Base-by-base conservation (phyloP, 176 grass and related monocot species). In the Carex pumila region DNA sequence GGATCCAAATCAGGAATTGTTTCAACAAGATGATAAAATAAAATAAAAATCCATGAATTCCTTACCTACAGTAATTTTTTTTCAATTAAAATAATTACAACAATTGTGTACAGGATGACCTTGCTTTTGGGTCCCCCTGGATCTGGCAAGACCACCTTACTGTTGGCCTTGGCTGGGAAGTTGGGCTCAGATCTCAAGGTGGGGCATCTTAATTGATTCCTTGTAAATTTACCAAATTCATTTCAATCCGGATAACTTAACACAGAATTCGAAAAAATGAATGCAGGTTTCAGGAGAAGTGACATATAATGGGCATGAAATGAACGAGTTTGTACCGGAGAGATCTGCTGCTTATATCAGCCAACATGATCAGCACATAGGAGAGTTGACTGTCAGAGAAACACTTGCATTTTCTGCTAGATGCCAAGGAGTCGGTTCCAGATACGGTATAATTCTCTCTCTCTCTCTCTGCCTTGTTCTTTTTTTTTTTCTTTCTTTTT, bases 311-410 rank as follows among this genome's bases (percentile, higher is more conserved):
- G 92, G 95, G 0, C 92, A 95, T 45, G 88, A 61, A n/a, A 91
- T 98, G 92, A 68, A 84, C 3, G 95, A 98, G 68, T 95, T 98
- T 68, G 92, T 98, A 56, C 91, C 92, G 0, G 78, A 98, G 84
- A 91, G 92, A 79, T 93, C 95, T 5, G 89, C 95, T 0, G 91
- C 92, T 0, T 98, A 98, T 71, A 98, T 98, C 74, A 94, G 95
- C 82, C 92, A 98, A 58, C 87, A 93, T 65, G 95, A 98, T 79
- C 91, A 95, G 37, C 92, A 98, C 86, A 90, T 93, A 5, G 92
- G 91, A 61, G 92, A 98, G 89, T 90, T 98, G 91, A 98, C 95
- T 0, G 92, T 98, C 6, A 89, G 95, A 43, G 95, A 98, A 79
- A 98, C 92, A 0, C 86, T 98, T 0, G 91, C 89, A 3, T 98